Conservation (phyloP, 495 filamentous ascomycete species). For the Penicillium macrosclerotiorum region DNA sequence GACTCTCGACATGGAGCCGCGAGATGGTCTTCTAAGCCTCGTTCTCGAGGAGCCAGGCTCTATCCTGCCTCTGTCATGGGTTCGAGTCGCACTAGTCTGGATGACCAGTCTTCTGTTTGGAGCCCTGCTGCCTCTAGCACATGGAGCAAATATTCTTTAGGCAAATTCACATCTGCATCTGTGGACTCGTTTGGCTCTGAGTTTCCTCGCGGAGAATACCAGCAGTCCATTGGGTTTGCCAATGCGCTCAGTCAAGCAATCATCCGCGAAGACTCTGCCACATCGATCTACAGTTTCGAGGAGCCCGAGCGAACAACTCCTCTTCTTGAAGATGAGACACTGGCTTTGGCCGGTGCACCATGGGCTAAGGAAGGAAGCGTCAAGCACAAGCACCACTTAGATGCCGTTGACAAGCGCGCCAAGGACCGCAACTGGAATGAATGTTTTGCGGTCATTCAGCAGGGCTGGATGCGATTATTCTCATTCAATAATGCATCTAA, state of each 20-base stretch:
- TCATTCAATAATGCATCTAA: slow-evolving; percentile 77
- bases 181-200: slow-evolving; percentile 81
- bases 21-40: slow-evolving; percentile 80
- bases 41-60: slow-evolving; percentile 70
- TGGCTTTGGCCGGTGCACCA: slow-evolving; percentile 86
- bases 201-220: slow-evolving; percentile 80
- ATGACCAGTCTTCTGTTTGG: slow-evolving; percentile 88
- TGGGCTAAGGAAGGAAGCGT: slow-evolving; percentile 98
- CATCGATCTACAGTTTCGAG: slow-evolving; percentile 50
- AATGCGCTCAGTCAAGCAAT: slow-evolving; percentile 96
- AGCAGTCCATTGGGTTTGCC: slow-evolving; percentile 96
- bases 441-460: slow-evolving; percentile 96
- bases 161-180: slow-evolving; percentile 86
- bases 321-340: slow-evolving; percentile 84
- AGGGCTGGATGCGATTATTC: slow-evolving; percentile 93
- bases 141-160: slow-evolving; percentile 92
- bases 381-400: slow-evolving; percentile 94
- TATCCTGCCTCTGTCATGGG: slow-evolving; percentile 77
- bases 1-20: slow-evolving; percentile 64
- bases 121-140: slow-evolving; percentile 84
- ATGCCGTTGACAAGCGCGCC: slow-evolving; percentile 82
- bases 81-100: slow-evolving; percentile 91
- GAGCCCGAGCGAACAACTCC: slow-evolving; percentile 57
- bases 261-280: slow-evolving; percentile 80
- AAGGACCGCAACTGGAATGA: slow-evolving; percentile 93